A percentile compares a stretch with the other conserved stretches of the same genome.
Conservation (phyloP, 345 rosid genomes). For the Cardiospermum halicacabum region DNA sequence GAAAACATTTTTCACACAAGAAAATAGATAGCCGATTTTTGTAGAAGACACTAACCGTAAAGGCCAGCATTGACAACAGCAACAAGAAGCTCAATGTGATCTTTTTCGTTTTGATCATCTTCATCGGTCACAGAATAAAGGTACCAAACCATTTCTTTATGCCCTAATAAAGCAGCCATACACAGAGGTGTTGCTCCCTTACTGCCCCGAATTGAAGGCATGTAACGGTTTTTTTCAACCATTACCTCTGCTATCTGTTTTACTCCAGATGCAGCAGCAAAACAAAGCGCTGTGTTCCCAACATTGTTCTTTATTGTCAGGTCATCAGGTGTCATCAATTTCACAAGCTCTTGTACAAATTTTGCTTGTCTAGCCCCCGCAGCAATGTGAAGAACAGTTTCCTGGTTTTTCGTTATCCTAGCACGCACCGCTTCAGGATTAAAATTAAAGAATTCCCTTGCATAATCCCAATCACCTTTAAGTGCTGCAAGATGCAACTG, state of each 20-base stretch:
- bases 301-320: slow-evolving; percentile 22
- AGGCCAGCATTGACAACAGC: slow-evolving; percentile 13
- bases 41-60: slow-evolving; percentile 4
- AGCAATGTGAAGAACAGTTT: slow-evolving; percentile 42
- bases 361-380: slow-evolving; percentile 26
- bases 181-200: slow-evolving; percentile 30
- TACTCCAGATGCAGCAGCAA: slow-evolving; percentile 37
- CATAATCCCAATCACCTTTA: slow-evolving; percentile 41
- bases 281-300: slow-evolving; percentile 25
- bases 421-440: slow-evolving; percentile 22
- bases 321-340: slow-evolving; percentile 14
- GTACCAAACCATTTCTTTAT: slow-evolving; percentile 19
- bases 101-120: slow-evolving; percentile 8
- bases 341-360: slow-evolving; percentile 33
- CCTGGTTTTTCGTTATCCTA: slow-evolving; percentile 24
- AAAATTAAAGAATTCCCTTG: slow-evolving; percentile 20
- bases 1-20: not conserved
- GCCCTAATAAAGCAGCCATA: slow-evolving; percentile 36
- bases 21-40: too few relatives aligned
- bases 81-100: slow-evolving; percentile 15
- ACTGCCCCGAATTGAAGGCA: slow-evolving; percentile 29
- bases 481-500: slow-evolving; percentile 35
- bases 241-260: slow-evolving; percentile 29
- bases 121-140: slow-evolving; percentile 13
- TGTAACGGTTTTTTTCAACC: slow-evolving; percentile 24